Evolutionary conservation across 2,329 filamentous ascomycete species (phyloP), one percentile per base, ranked within the genome.

Genomic region (Botrytis pseudocinerea): DNA sequence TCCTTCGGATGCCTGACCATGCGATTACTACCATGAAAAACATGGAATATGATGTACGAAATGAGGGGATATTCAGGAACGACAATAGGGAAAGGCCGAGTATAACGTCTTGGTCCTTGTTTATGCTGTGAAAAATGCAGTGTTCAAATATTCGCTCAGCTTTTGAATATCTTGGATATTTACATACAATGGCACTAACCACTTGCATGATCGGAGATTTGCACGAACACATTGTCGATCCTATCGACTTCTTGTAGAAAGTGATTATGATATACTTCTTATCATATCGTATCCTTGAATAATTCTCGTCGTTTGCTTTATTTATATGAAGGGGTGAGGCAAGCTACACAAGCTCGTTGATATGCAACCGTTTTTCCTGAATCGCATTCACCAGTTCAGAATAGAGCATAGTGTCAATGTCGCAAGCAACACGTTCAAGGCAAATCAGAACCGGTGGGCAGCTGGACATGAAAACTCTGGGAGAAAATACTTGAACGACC

Each of bases 41-140:
- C 70, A 66, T 71, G 70, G 70, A 44, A 65, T 54, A 64, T 18
- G 48, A 54, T 59, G 32, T 65, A 71, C 60, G 42, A 71, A 54
- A n/a, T 10, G n/a, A 65, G 70, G 35, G 35, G n/a, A 66, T 54
- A 40, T 70, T 42, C 68, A 62, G 42, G 25, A 62, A 70, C 42
- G n/a, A 62, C 68, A 70, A 70, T 9, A 42, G 38, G 54, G 28
- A 70, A 35, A 57, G 40, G 42, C 68, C 54, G 28, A 70, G 57
- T 57, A 57, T 57, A 70, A 61, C 4, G 20, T 20, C 44, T 46
- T 62, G 51, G 38, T 44, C 22, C 22, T 61, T 38, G n/a, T 61
- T 65, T 20, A 71, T 71, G 70, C n/a, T 57, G 70, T 71, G 70
- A 51, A 71, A 38, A 71, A 71, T 66, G 70, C 46, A 16, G 70